Base-by-base conservation (phyloP, 1,139 yeast genomes). In the Saccharomycopsis hybrid region DNA sequence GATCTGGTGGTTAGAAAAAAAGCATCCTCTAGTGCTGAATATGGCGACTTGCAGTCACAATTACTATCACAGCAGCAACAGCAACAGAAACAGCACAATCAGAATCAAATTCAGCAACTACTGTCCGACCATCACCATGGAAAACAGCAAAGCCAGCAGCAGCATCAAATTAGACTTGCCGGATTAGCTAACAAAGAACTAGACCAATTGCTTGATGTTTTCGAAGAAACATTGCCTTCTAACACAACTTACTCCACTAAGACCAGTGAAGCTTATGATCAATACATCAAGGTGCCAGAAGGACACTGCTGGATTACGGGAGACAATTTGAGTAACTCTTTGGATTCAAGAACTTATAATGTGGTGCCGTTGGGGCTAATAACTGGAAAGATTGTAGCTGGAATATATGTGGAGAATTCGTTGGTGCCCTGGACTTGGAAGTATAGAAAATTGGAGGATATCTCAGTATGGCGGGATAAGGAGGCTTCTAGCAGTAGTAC, bases 241-340 rank as follows among this genome's bases (percentile, higher is more conserved):
- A 36, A 36, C 18, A n/a, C 39, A 5, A 18, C 30, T 4, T 41
- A 46, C 13, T 13, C 32, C 5, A 9, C 33, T 11, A n/a, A 25
- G 4, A 11, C 27, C 11, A 32, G 30, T 18, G 18, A 8, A 8
- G 8, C 7, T 36, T 78, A 69, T 59, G 74, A 81, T 59, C 77
- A 78, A 53, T 85, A 69, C 59, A 79, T 87, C 5, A 70, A 68
- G 49, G 84, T 87, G 0, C 95, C 95, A 0, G 78, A 80, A 51
- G 98, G 98, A 2, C 98, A 94, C 66, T 88, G 89, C 44, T 94
- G 97, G 97, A 84, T 90, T 3, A 88, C 97, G 0, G 99, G 98
- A 1, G 98, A 92, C 62, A 92, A 92, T 61, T 65, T 92, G 52
- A 76, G 88, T 40, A 89, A 83, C 58, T 86, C 96, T n/a, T 69